Percentiles rank a stretch among this genome's conserved stretches.
Evolutionary conservation across 192 early-diverging fungal genomes (phyloP).

Genomic region (Pilaira anomala): DNA sequence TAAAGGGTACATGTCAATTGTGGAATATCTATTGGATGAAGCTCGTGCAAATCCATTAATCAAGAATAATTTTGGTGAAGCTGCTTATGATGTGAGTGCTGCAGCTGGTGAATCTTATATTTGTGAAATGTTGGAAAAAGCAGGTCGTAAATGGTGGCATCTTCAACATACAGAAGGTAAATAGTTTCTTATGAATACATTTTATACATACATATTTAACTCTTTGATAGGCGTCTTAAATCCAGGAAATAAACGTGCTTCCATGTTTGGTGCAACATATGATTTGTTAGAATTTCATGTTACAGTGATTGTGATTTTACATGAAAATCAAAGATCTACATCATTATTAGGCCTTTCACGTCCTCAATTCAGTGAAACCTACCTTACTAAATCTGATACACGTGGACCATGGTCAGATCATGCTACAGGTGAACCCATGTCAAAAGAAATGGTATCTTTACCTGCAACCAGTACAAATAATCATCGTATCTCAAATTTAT

Average conservation of each 20-base stretch:
- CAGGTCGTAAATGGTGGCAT: conserved; percentile 50
- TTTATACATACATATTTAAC: too few species aligned
- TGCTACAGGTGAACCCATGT: conserved; percentile 49
- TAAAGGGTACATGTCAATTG: conserved; percentile 58
- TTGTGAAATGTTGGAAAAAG: conserved; percentile 55
- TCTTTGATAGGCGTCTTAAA: conserved; percentile 18
- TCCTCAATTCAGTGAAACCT: conserved; percentile 49
- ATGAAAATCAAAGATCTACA: conserved; percentile 67
- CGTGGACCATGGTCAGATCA: conserved; percentile 65
- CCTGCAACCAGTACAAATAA: conserved; percentile 1
- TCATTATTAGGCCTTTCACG: conserved; percentile 46
- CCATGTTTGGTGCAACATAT: conserved; percentile 30
- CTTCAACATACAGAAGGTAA: conserved; percentile 8
- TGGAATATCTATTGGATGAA: conserved; percentile 54
- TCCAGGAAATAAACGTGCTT: conserved; percentile 19
- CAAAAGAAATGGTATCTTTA: too few species aligned
- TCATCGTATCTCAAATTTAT: too few species aligned
- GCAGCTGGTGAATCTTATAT: conserved; percentile 56
- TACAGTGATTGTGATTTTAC: conserved; percentile 53
- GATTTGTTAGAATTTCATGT: conserved; percentile 50
- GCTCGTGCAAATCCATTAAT: conserved; percentile 53
- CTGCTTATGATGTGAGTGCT: conserved; percentile 71
- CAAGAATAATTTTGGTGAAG: conserved; percentile 60
- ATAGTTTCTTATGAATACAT: neutral
- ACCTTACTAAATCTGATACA: conserved; percentile 49